A percentile compares a stretch with the other conserved stretches of the same genome.
Evolutionary conservation across 257 asterid genomes (phyloP).

Genomic region (Orobanche coerulescens): DNA sequence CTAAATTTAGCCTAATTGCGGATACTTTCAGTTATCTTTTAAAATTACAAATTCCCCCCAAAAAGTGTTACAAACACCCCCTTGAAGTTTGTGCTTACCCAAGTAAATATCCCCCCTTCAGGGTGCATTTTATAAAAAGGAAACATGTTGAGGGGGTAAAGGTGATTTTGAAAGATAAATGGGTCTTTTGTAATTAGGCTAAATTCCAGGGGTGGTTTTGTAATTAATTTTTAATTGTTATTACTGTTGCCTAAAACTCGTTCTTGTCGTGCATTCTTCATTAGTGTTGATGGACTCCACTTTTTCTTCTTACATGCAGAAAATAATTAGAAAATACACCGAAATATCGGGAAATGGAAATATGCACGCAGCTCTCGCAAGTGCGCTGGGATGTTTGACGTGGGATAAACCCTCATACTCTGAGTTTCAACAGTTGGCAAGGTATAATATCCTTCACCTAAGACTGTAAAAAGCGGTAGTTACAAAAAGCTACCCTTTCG

Average conservation of each 20-base stretch:
- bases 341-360: slow-evolving; percentile 48
- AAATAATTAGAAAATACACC: slow-evolving; percentile 64
- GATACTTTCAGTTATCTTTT: neutral
- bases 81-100: neutral
- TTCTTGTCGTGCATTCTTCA: neutral
- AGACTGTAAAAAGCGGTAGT: neutral
- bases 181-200: too few relatives aligned
- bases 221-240: neutral
- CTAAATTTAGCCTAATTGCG: neutral
- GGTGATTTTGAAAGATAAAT: neutral
- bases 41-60: neutral
- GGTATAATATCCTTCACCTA: slow-evolving; percentile 28
- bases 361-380: slow-evolving; percentile 68
- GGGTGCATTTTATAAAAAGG: neutral
- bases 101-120: neutral
- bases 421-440: slow-evolving; percentile 71
- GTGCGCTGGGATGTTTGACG: slow-evolving; percentile 79
- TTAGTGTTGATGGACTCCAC: neutral
- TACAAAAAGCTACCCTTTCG: too few relatives aligned
- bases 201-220: neutral
- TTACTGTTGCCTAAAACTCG: neutral
- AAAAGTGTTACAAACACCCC: neutral
- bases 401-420: slow-evolving; percentile 78
- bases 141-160: neutral
- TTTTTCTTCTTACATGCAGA: slow-evolving; percentile 38